phyloP scores from a whole-genome alignment of 768 basidiomycete species.

The Suillus fuscotomentosus region DNA sequence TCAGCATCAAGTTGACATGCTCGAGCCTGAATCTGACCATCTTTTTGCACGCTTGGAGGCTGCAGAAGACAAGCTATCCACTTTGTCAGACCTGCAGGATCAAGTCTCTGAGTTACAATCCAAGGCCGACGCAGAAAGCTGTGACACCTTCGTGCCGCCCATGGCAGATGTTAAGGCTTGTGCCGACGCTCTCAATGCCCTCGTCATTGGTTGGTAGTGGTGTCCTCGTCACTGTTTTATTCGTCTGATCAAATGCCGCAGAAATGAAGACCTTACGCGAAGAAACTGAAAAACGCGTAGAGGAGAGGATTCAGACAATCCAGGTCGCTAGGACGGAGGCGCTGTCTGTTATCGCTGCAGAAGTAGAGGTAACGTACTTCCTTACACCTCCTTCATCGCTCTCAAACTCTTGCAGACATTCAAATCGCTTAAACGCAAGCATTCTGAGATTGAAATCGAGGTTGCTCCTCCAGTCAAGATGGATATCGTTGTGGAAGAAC shows the following conservation, averaged over 20 bases:
- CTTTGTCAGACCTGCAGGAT: conserved; percentile 25
- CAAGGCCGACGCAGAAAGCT: conserved; percentile 19
- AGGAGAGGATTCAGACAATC: conserved; percentile 43
- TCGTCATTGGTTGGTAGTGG: conserved; percentile 41
- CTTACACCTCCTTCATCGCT: conserved; percentile 16
- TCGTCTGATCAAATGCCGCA: conserved; percentile 17
- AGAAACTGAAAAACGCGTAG: conserved; percentile 44
- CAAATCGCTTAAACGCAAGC: conserved; percentile 64
- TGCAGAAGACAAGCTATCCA: conserved; percentile 30
- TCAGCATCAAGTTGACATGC: conserved; percentile 36
- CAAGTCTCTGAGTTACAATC: conserved; percentile 22
- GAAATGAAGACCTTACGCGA: conserved; percentile 47
- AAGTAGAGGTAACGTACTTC: conserved; percentile 21
- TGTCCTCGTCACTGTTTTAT: not conserved
- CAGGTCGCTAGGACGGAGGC: conserved; percentile 40
- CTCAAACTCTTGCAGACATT: conserved; percentile 24
- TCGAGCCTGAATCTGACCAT: conserved; percentile 34
- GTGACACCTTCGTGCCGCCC: conserved; percentile 9
- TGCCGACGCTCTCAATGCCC: conserved; percentile 34
- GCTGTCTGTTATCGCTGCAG: conserved; percentile 31
- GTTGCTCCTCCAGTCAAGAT: conserved; percentile 5
- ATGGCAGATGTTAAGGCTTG: conserved; percentile 26
- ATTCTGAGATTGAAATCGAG: conserved; percentile 39
- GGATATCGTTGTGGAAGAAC: not conserved
- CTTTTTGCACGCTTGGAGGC: conserved; percentile 25